Base-by-base conservation (phyloP, 1,139 yeast genomes). In the Barnettozyma hawaiiensis region DNA sequence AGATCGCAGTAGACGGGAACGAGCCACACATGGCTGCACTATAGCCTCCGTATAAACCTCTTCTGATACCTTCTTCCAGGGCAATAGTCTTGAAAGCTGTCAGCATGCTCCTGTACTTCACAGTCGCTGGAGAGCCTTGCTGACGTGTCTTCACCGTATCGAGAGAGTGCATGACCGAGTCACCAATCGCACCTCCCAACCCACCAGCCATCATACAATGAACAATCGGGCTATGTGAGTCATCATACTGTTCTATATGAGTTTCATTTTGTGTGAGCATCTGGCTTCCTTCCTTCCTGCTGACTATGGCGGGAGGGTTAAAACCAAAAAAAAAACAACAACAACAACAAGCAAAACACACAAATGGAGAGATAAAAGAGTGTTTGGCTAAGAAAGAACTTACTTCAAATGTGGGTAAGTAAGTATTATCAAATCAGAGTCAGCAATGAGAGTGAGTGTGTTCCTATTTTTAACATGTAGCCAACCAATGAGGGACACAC, bases 141-240 rank as follows among this genome's bases (percentile, higher is more conserved):
- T 92, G 98, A 53, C 98, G 72, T 2, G 98, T 92, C 62, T 92
- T 92, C 32, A 94, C 96, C 0, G 98, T 92, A 59, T 92, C 98
- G 36, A 92, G 67, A 1, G 97, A 90, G 63, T 92, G 97, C 97
- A 92, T 92, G 38, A 79, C 69, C 2, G 95, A 75, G 58, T 92
- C 98, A 14, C 97, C 98, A 31, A 90, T 78, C 47, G 86, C 80
- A 2, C 98, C 98, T 8, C 98, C 98, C 40, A 90, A 67, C 2
- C 96, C 97, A 32, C 98, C 98, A 0, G 97, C 96, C 27, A 85
- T 46, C 70, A 84, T 71, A 55, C 90, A 82, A 52, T 78, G 75
- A 51, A 75, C 44, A n/a, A 82, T 63, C 2, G 85, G 78, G 12
- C 61, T 59, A 15, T 43, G 37, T 5, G 45, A 39, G 18, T 46